Conservation (phyloP, 1,139 yeast genomes). For the Kurtzmaniella quercitrusa region DNA sequence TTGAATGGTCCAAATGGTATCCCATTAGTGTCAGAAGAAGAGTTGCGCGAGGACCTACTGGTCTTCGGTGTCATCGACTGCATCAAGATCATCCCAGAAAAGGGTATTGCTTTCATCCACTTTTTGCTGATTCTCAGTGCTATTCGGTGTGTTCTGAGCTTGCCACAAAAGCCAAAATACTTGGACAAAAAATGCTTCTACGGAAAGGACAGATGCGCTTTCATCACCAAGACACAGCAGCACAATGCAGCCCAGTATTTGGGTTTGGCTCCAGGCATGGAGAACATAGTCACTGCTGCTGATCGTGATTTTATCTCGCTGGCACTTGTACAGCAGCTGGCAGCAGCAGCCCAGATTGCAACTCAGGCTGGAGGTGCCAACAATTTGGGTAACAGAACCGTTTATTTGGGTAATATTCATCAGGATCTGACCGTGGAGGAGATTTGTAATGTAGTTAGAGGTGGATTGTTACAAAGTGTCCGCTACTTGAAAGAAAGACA, state of each 20-base stretch:
- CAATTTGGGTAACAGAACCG: constrained; percentile 87
- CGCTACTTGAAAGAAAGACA: constrained; percentile 75
- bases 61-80: constrained; percentile 55
- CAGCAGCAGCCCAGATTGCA: constrained; percentile 71
- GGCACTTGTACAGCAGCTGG: constrained; percentile 63
- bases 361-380: constrained; percentile 73
- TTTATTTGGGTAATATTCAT: constrained; percentile 83
- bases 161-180: constrained; percentile 52
- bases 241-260: constrained; percentile 95
- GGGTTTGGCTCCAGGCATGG: constrained; percentile 89
- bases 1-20: constrained; percentile 44
- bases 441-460: constrained; percentile 89
- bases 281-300: constrained; percentile 74
- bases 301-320: constrained; percentile 63
- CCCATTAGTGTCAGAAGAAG: constrained; percentile 54
- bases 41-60: constrained; percentile 46
- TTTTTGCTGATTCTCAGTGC: constrained; percentile 57
- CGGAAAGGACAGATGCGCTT: constrained; percentile 65
- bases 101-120: constrained; percentile 60
- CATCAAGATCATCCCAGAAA: constrained; percentile 53
- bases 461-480: constrained; percentile 78
- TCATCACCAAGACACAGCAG: constrained; percentile 89
- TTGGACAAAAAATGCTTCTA: constrained; percentile 56
- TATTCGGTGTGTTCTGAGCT: constrained; percentile 54
- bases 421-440: constrained; percentile 86